These are phyloP conservation scores for Nothophoma quercina DNA, from an alignment of 2,329 filamentous ascomycete species.

Conservation along the genomic window DNA sequence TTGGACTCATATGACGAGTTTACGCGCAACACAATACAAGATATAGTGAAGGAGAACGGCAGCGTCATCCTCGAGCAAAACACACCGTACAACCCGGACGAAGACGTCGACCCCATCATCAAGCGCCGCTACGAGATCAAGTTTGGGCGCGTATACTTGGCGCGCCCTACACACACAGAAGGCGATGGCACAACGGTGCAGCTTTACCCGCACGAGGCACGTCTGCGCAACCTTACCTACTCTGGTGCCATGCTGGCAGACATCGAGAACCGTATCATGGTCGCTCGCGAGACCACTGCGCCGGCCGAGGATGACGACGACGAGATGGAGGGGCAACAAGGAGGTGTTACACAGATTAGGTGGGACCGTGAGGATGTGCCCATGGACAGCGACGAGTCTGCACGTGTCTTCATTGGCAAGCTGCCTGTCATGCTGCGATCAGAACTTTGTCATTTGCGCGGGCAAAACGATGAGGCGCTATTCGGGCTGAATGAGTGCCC, in stretches of 20 bases:
- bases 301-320: slow-evolving; percentile 72
- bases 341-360: slow-evolving; percentile 47
- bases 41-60: slow-evolving; percentile 91
- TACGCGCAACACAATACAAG: slow-evolving; percentile 90
- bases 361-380: slow-evolving; percentile 61
- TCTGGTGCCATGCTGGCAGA: slow-evolving; percentile 89
- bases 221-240: slow-evolving; percentile 94
- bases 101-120: slow-evolving; percentile 73
- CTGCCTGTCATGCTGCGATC: slow-evolving; percentile 98
- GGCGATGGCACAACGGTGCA: slow-evolving; percentile 87
- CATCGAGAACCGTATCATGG: slow-evolving; percentile 83
- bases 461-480: slow-evolving; percentile 82
- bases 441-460: slow-evolving; percentile 88
- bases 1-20: slow-evolving; percentile 99
- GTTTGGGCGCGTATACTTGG: slow-evolving; percentile 88
- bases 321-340: slow-evolving; percentile 49
- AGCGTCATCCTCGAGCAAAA: slow-evolving; percentile 93
- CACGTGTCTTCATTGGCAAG: slow-evolving; percentile 90
- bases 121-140: slow-evolving; percentile 94
- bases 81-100: slow-evolving; percentile 76
- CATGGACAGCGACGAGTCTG: slow-evolving; percentile 60
- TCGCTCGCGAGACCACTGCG: slow-evolving; percentile 79
- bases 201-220: slow-evolving; percentile 92
- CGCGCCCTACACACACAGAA: slow-evolving; percentile 89
- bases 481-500: slow-evolving; percentile 96